Percentiles rank a stretch among this genome's conserved stretches.
Evolutionary conservation across 495 filamentous ascomycete genomes (phyloP).

Genomic region (Aspergillus haitiensis): DNA sequence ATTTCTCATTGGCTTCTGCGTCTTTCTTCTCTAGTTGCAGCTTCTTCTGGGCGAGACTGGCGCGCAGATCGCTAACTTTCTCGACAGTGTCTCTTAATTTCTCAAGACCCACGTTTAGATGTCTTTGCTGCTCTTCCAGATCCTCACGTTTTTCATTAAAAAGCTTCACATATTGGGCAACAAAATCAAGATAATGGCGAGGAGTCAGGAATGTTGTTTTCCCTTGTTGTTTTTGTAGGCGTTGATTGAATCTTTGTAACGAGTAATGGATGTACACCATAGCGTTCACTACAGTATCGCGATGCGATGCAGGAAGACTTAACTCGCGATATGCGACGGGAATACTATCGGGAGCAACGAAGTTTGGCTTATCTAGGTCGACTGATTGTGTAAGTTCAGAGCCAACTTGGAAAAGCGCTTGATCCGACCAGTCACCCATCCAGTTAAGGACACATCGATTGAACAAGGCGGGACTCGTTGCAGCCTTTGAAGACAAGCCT

Average conservation of each 20-base stretch:
- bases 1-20: conserved; percentile 91
- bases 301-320: conserved; percentile 78
- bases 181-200: conserved; percentile 96
- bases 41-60: conserved; percentile 91
- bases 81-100: conserved; percentile 98
- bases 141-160: conserved; percentile 99
- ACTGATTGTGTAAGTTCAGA: conserved; percentile 93
- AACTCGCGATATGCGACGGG: conserved; percentile 89
- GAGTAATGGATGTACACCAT: conserved; percentile 99
- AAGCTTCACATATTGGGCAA: conserved; percentile 94
- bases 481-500: conserved; percentile 90
- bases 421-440: conserved; percentile 99
- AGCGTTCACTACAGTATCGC: conserved; percentile 88
- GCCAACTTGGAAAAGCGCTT: conserved; percentile 96
- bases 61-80: conserved; percentile 89
- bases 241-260: conserved; percentile 82
- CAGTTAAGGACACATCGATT: conserved; percentile 99
- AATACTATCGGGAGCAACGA: conserved; percentile 83
- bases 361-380: conserved; percentile 85
- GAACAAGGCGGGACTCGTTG: conserved; percentile 95
- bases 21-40: conserved; percentile 90
- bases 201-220: conserved; percentile 91
- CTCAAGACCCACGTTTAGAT: conserved; percentile 96
- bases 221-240: conserved; percentile 86
- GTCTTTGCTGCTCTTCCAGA: conserved; percentile 95